These are phyloP conservation scores for Scedosporium dehoogii DNA, from an alignment of 2,329 filamentous ascomycete genomes.

Conservation along the genomic window DNA sequence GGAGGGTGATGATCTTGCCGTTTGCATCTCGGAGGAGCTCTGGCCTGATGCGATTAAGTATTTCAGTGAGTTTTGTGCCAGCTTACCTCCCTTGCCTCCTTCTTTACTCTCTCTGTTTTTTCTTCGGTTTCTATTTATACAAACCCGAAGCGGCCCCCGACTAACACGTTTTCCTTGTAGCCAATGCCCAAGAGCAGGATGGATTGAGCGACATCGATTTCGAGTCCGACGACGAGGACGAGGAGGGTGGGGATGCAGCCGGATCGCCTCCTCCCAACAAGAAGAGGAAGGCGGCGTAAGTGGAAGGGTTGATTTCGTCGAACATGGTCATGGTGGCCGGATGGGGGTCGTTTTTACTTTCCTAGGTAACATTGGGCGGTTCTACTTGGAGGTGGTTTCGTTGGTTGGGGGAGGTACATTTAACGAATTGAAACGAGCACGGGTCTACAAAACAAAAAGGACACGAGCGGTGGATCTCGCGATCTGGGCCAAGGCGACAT, in stretches of 20 bases:
- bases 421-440: no score
- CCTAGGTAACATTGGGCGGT: no score
- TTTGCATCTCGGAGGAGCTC: constrained; percentile 74
- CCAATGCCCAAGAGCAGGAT: constrained; percentile 60
- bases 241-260: constrained; percentile 12
- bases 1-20: constrained; percentile 73
- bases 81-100: not conserved
- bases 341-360: not conserved
- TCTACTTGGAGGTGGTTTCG: no score
- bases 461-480: no score
- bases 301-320: constrained; percentile 7
- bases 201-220: constrained; percentile 61
- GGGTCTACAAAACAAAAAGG: no score
- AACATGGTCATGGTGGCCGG: not conserved
- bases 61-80: constrained; percentile 57
- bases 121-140: no score
- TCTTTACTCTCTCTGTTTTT: not conserved
- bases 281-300: constrained; percentile 30
- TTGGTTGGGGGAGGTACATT: no score
- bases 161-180: constrained; percentile 23
- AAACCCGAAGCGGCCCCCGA: not conserved
- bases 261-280: constrained; percentile 12
- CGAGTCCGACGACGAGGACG: constrained; percentile 43
- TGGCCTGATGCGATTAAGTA: constrained; percentile 85
- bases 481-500: no score